These are phyloP conservation scores for Xylariaceae sp. DNA, from an alignment of 2,329 filamentous ascomycete species.

Conservation along the genomic window DNA sequence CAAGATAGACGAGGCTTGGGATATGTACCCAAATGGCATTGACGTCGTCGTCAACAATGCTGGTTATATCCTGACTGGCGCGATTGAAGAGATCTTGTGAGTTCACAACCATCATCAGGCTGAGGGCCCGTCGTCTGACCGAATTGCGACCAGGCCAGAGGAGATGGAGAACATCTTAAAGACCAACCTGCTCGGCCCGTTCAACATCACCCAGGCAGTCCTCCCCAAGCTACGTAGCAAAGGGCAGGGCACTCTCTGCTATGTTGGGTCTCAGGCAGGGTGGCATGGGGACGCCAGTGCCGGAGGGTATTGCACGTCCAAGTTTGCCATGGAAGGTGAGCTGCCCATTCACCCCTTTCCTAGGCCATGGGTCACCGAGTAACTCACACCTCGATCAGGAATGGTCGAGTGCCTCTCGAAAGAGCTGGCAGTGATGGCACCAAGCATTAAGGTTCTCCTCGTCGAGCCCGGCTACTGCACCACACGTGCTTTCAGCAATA, in stretches of 20 bases:
- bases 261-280: conserved; percentile 28
- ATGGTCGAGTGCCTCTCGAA: conserved; percentile 24
- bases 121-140: background rate
- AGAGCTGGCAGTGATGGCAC: conserved; percentile 24
- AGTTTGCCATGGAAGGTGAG: conserved; percentile 17
- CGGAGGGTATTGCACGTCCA: conserved; percentile 15
- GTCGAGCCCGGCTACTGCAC: conserved; percentile 37
- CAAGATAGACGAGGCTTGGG: conserved; percentile 15
- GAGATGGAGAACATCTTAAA: conserved; percentile 20
- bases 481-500: conserved; percentile 31
- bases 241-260: conserved; percentile 24
- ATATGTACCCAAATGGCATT: conserved; percentile 19
- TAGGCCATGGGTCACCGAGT: background rate
- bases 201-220: conserved; percentile 28
- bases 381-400: conserved; percentile 10
- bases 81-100: conserved; percentile 22
- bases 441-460: conserved; percentile 28
- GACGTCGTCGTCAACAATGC: conserved; percentile 34
- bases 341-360: conserved; percentile 4
- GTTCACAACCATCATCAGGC: background rate
- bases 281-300: conserved; percentile 26
- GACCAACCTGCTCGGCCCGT: conserved; percentile 31
- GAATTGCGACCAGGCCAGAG: conserved; percentile 11
- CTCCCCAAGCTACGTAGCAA: conserved; percentile 25
- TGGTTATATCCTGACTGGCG: conserved; percentile 24